Base-by-base conservation (phyloP, 139 green algal species). In the Volvox reticuliferus region DNA sequence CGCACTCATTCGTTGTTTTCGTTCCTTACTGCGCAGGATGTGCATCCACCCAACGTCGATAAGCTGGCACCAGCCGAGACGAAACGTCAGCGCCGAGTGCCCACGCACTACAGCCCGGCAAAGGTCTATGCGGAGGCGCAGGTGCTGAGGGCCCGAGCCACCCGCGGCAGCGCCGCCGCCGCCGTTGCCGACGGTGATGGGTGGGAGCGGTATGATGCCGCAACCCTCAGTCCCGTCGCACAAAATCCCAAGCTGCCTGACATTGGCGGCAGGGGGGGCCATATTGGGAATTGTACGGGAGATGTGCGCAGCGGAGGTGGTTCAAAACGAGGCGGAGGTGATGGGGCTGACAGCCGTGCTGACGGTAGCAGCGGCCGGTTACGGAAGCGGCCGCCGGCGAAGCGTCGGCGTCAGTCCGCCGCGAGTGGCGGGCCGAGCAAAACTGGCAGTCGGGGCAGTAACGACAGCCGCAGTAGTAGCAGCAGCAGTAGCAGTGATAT, bases 1-100 rank as follows among this genome's bases (percentile, higher is more conserved):
- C n/a, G n/a, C n/a, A n/a, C n/a, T n/a, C n/a, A n/a, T n/a, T n/a
- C n/a, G n/a, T 55, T 55, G 5, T 9, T 55, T 55, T 55, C 44
- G 44, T 55, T 55, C 44, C 44, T 55, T 9, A 55, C 44, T 55
- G 44, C 9, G 21, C 65, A 73, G 65, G 65, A 73, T n/a, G 80
- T 86, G 1, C 80, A 87, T 63, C 81, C 81, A 14, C 61, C 81
- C 55, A 87, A 87, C n/a, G n/a, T 61, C n/a, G 81, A 62, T 0
- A 87, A 87, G 81, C 81, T 87, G 61, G 81, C 81, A 55, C 81
- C 81, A 6, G 81, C 81, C 6, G 81, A 77, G 81, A 17, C 61
- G 19, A 87, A 87, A 33, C 61, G 81, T 14, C 81, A 87, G 62
- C 81, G 81, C 55, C 81, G 81, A 55, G 30, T 35, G 18, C 81